Base-by-base conservation (phyloP, 2,329 filamentous ascomycete species). In the Xylaria hypoxylon region DNA sequence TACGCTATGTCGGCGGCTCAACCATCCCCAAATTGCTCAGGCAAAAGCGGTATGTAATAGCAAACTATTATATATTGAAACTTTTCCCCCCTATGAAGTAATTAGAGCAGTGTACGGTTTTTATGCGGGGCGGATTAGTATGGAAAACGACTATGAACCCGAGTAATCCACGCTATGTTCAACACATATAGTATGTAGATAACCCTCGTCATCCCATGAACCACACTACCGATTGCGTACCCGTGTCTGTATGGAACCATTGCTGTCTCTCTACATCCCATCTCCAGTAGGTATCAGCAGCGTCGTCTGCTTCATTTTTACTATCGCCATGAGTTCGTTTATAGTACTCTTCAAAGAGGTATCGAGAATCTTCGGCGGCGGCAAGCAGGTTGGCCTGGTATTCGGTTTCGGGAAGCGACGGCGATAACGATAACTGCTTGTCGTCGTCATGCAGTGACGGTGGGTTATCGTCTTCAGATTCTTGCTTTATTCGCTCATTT, bases 221-320 rank as follows among this genome's bases (percentile, higher is more conserved):
- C 69, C 69, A 71, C 28, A 68, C 58, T 26, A 64, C 60, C 8
- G 60, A 62, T 31, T 59, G 24, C 6, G 64, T 60, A 7, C 64
- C 60, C n/a, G 57, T 28, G 11, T 71, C 63, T n/a, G 13, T 31
- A 22, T 71, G 69, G 52, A 63, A 69, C 69, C 67, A 71, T 50
- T 68, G 60, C 24, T 68, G 31, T 7, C 19, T 62, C 1, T 57
- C 31, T 47, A 5, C 19, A 42, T 68, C 64, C 69, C 69, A 71
- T 22, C 62, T 59, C 69, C 69, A 71, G 42, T 71, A 71, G 5
- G 10, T 33, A 26, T 68, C 62, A n/a, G 51, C 47, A 19, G 17
- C 38, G 45, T 58, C 52, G n/a, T 62, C 57, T 15, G 42, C 55
- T 15, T 63, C 59, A 31, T 5, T 15, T n/a, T 17, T 42, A 17